Percentiles rank a stretch among this genome's conserved stretches.
phyloP scores from a whole-genome alignment of 2,329 filamentous ascomycete genomes.

The Exophiala lecanii-corni region DNA sequence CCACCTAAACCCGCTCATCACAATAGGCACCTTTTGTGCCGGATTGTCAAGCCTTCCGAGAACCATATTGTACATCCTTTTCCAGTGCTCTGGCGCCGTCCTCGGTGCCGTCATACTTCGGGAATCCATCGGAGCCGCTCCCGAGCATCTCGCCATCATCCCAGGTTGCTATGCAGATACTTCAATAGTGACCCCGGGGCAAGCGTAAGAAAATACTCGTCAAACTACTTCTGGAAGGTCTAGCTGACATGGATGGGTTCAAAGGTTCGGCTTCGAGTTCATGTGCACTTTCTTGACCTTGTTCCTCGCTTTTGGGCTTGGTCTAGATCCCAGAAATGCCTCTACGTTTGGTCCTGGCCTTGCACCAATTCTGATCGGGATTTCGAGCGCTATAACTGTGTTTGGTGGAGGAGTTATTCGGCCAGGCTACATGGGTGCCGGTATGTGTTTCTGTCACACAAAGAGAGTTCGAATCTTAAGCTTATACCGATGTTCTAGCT shows the following conservation, averaged over 20 bases:
- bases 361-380: slow-evolving; percentile 6
- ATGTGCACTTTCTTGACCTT: slow-evolving; percentile 43
- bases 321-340: slow-evolving; percentile 50
- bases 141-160: slow-evolving; percentile 29
- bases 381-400: not conserved
- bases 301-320: slow-evolving; percentile 49
- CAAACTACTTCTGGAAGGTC: not conserved
- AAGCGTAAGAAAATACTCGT: slow-evolving; percentile 28
- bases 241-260: not conserved
- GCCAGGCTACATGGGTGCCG: slow-evolving; percentile 1
- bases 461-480: not conserved
- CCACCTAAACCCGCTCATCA: slow-evolving; percentile 52
- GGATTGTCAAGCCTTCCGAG: slow-evolving; percentile 47
- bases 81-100: slow-evolving; percentile 43
- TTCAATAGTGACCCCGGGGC: slow-evolving; percentile 32
- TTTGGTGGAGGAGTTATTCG: slow-evolving; percentile 1
- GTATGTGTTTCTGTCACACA: not conserved
- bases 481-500: not conserved
- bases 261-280: slow-evolving; percentile 43
- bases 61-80: slow-evolving; percentile 43
- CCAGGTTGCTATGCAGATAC: slow-evolving; percentile 36
- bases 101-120: slow-evolving; percentile 42
- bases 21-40: slow-evolving; percentile 49
- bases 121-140: slow-evolving; percentile 29
- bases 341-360: slow-evolving; percentile 46